These are phyloP conservation scores for Solanum bukasovii DNA, from an alignment of 257 asterid species.

Conservation along the genomic window DNA sequence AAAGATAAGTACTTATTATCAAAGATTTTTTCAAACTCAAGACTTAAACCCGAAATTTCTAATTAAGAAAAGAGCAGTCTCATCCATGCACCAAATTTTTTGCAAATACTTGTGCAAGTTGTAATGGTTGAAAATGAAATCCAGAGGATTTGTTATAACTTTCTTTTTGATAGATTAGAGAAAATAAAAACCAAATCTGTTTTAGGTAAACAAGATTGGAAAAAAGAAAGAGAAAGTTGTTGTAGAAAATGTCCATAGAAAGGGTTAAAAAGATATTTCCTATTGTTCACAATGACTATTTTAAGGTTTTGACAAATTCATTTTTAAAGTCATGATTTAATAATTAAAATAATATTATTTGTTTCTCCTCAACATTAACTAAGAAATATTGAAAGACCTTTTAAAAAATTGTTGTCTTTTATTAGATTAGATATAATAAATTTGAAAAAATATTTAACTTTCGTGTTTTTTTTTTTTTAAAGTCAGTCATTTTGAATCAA, in stretches of 20 bases:
- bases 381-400: background rate
- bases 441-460: background rate
- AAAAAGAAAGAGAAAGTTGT: background rate
- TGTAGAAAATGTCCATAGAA: background rate
- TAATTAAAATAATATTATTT: background rate
- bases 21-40: too few relatives aligned
- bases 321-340: background rate
- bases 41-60: too few relatives aligned
- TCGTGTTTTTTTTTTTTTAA: fast-evolving
- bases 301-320: background rate
- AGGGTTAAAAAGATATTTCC: background rate
- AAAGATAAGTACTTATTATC: too few relatives aligned
- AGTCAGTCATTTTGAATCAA: too few relatives aligned
- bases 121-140: background rate
- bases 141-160: background rate
- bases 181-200: background rate
- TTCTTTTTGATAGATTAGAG: background rate
- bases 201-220: background rate
- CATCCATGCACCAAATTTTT: too few relatives aligned
- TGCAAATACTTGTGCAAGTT: background rate
- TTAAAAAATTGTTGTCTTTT: background rate
- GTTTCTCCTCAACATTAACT: background rate
- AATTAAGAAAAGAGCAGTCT: too few relatives aligned
- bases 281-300: background rate
- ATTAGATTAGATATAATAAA: background rate